These are phyloP conservation scores for Chrysanthemum seticuspe DNA, from an alignment of 129 eudicot genomes.

Conservation along the genomic window DNA sequence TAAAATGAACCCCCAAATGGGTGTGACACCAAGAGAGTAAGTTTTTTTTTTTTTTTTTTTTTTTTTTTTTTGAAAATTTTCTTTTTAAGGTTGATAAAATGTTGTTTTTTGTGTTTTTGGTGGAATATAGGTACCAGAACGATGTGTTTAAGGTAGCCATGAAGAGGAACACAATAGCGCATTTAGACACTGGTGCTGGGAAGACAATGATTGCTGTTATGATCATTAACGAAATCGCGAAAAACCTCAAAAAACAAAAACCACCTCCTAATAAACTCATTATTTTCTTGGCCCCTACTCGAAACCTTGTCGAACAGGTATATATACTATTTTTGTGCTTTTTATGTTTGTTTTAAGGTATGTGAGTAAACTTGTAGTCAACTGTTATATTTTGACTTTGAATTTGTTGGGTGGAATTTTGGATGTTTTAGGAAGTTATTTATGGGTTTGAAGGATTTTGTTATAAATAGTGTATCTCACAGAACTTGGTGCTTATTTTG, in stretches of 20 bases:
- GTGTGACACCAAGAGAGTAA: constrained; percentile 41
- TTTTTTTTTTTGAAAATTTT: background rate
- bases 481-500: background rate
- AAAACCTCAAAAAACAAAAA: constrained; percentile 16
- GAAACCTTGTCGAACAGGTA: constrained; percentile 66
- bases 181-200: constrained; percentile 56
- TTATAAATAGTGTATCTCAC: background rate
- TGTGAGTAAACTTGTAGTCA: too few species aligned
- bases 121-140: constrained; percentile 43
- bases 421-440: background rate
- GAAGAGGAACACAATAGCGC: constrained; percentile 64
- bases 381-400: too few species aligned
- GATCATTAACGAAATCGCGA: constrained; percentile 61
- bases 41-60: background rate
- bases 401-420: background rate
- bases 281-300: constrained; percentile 76
- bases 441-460: too few species aligned
- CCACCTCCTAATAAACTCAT: constrained; percentile 42
- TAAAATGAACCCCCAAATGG: background rate
- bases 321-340: background rate
- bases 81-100: background rate
- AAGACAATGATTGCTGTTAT: constrained; percentile 59
- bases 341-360: background rate
- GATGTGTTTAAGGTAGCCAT: constrained; percentile 59
- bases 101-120: background rate